Base-by-base conservation (phyloP, 1,284 basidiomycete species). In the Neolentinus lepideus region DNA sequence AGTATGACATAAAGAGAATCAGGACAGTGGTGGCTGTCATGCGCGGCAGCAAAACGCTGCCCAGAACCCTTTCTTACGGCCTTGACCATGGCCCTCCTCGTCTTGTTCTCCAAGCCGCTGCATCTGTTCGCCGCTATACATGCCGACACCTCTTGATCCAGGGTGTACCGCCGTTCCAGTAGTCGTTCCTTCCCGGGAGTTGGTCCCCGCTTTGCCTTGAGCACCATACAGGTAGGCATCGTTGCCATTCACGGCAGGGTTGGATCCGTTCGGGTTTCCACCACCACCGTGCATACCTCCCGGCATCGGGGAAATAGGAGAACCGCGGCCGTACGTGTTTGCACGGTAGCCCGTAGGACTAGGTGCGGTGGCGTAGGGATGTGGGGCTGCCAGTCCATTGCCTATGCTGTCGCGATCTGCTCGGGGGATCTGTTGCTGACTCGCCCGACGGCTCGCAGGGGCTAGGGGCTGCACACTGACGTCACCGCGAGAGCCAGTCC, bases 331-430 rank as follows among this genome's bases (percentile, higher is more conserved):
- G 61, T 83, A 85, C 54, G 69, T 62, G 27, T 69, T 71, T 14
- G 70, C 68, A 26, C 81, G 78, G 65, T 83, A 84, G 6, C 77
- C 79, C 48, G 73, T 76, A 1, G 79, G 68, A 57, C 74, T 79
- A 4, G 84, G 80, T 10, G 81, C 77, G 36, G 77, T 73, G 4
- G 85, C 87, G 56, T 89, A 89, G 25, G 86, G 86, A 64, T 89
- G 86, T 31, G 80, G 74, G 4, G 78, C 70, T n/a, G 75, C 8
- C 16, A 29, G 51, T 14, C 22, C 69, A 45, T 85, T 71, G 2
- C 71, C 75, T 25, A 67, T 70, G 31, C 69, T 68, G 26, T 79
- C 81, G 43, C 81, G 60, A 36, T 65, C 62, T 3, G 56, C 64
- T 24, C 66, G 64, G 2, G 63, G 26, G 3, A 60, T 69, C 50